These are phyloP conservation scores for Sarcodon sp. DNA, from an alignment of 768 basidiomycete species.

Conservation along the genomic window DNA sequence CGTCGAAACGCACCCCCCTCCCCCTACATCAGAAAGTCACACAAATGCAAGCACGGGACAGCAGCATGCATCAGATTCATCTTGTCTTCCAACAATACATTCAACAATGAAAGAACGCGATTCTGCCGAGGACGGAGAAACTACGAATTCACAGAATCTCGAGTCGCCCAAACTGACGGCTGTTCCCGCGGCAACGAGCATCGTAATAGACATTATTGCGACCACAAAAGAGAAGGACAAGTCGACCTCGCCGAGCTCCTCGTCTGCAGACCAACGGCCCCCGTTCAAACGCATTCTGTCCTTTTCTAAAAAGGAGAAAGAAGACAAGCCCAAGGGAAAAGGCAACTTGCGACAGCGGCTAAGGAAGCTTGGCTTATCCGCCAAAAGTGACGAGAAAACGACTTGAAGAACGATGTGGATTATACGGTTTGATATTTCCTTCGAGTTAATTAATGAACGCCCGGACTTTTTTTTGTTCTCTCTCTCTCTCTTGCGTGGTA, in stretches of 20 bases:
- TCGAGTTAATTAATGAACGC: too few relatives aligned
- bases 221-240: conserved; percentile 26
- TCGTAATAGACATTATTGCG: conserved; percentile 46
- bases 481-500: too few relatives aligned
- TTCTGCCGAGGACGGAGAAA: conserved; percentile 11
- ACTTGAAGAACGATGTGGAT: too few relatives aligned
- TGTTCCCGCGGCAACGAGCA: conserved; percentile 46
- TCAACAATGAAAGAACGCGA: neutral
- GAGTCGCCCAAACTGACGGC: conserved; percentile 13
- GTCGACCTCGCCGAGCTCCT: neutral
- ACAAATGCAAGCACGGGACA: conserved; percentile 1
- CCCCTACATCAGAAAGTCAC: neutral
- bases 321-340: neutral
- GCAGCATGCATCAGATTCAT: too few relatives aligned
- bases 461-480: too few relatives aligned
- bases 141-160: neutral
- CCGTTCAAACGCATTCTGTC: too few relatives aligned
- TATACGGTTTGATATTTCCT: too few relatives aligned
- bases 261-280: neutral
- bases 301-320: neutral
- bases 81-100: too few relatives aligned
- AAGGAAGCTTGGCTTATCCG: too few relatives aligned
- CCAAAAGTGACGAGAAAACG: too few relatives aligned
- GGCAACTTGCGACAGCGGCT: too few relatives aligned
- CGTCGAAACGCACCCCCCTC: conserved; percentile 6